Evolutionary conservation across 2,329 filamentous ascomycete species (phyloP).

Genomic region (Penicillium polonicum): DNA sequence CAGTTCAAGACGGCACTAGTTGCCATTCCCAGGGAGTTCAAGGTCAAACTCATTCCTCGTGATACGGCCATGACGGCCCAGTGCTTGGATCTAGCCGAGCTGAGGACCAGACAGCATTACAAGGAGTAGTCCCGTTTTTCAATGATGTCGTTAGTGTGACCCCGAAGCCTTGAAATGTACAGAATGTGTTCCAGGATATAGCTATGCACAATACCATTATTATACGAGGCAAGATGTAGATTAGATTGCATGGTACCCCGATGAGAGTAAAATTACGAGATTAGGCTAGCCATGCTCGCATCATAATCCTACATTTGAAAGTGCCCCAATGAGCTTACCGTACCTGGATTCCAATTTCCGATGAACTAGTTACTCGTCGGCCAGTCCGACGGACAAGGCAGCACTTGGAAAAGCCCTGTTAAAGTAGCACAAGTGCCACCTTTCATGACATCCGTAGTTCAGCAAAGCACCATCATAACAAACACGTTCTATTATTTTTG

Average conservation of each 20-base stretch:
- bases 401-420: neutral
- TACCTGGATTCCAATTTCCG: neutral
- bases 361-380: neutral
- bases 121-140: conserved; percentile 33
- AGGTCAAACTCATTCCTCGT: conserved; percentile 56
- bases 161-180: neutral
- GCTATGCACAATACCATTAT: neutral
- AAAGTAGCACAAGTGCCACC: neutral
- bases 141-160: too few relatives aligned
- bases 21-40: conserved; percentile 60
- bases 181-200: neutral
- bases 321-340: neutral
- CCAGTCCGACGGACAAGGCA: neutral
- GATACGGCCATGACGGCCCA: conserved; percentile 41
- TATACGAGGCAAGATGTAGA: neutral
- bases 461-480: too few relatives aligned
- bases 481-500: neutral
- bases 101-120: conserved; percentile 52
- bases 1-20: conserved; percentile 60
- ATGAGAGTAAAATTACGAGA: too few relatives aligned
- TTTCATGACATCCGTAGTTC: neutral
- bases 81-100: conserved; percentile 46
- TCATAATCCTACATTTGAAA: too few relatives aligned
- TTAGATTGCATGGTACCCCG: neutral
- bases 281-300: too few relatives aligned